These are phyloP conservation scores for Ophiostoma tasmaniense DNA, from an alignment of 2,329 filamentous ascomycete genomes.

Conservation along the genomic window DNA sequence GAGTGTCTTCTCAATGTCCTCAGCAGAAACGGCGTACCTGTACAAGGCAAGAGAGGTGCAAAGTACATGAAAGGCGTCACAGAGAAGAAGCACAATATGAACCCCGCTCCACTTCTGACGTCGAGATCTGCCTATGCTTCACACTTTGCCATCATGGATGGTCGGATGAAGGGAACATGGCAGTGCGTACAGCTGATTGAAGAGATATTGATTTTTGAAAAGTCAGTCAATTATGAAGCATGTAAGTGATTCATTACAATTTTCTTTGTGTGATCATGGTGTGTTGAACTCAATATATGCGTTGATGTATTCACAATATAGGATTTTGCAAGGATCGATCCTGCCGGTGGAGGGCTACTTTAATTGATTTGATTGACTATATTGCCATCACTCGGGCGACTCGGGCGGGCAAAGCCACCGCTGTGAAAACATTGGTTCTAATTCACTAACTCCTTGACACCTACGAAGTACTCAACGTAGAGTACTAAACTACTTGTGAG, in stretches of 20 bases:
- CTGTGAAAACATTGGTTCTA: not conserved
- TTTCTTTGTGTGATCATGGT: not conserved
- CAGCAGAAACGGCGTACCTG: not conserved
- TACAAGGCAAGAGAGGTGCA: not conserved
- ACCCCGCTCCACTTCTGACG: not conserved
- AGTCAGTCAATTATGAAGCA: not conserved
- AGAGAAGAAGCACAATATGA: not conserved
- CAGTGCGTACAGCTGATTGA: not conserved
- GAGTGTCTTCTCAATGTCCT: not conserved
- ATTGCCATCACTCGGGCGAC: not conserved
- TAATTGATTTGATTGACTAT: not conserved
- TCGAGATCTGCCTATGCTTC: not conserved
- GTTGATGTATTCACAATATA: not conserved
- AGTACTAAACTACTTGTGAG: not conserved
- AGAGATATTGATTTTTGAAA: not conserved
- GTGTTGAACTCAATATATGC: not conserved
- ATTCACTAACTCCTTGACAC: not conserved
- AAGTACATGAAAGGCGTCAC: not conserved
- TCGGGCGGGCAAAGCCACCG: not conserved
- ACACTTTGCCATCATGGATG: not conserved
- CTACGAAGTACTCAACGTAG: no score
- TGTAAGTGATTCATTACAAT: not conserved
- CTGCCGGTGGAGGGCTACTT: not conserved
- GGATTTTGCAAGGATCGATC: not conserved
- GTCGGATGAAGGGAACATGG: not conserved